phyloP scores from a whole-genome alignment of 192 early-diverging fungal species.

The Coemansia aciculifera region DNA sequence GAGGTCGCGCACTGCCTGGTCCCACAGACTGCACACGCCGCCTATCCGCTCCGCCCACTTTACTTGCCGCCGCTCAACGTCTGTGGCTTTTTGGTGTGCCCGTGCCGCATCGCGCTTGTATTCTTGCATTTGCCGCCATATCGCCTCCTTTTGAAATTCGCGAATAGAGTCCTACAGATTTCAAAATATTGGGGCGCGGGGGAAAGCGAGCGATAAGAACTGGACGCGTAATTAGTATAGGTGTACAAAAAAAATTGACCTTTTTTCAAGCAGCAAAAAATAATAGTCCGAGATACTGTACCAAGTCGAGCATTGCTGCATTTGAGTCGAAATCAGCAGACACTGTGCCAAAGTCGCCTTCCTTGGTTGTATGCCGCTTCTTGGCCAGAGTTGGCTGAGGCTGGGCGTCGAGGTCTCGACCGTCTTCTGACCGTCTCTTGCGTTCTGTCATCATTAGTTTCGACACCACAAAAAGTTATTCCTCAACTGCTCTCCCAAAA shows the following conservation, averaged over 20 bases:
- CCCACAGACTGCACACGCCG: slow-evolving; percentile 55
- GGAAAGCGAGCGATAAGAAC: not conserved
- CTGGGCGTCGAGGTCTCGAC: slow-evolving; percentile 44
- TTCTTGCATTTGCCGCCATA: slow-evolving; percentile 67
- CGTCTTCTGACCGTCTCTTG: slow-evolving; percentile 54
- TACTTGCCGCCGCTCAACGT: slow-evolving; percentile 53
- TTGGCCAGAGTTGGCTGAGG: slow-evolving; percentile 46
- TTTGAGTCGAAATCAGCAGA: slow-evolving; percentile 49
- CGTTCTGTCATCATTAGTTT: slow-evolving; percentile 52
- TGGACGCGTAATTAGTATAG: not conserved
- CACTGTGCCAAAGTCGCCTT: slow-evolving; percentile 33
- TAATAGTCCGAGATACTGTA: slow-evolving; percentile 20
- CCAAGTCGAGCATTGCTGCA: slow-evolving; percentile 50
- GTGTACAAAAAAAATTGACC: not conserved
- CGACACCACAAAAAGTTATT: not conserved
- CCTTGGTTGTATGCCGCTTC: slow-evolving; percentile 51
- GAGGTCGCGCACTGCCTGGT: slow-evolving; percentile 45
- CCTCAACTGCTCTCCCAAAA: not conserved
- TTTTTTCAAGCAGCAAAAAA: not conserved
- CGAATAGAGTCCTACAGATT: slow-evolving; percentile 45
- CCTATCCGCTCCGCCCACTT: slow-evolving; percentile 49
- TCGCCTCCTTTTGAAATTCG: slow-evolving; percentile 67
- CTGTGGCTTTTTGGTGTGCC: slow-evolving; percentile 46
- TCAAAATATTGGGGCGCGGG: not conserved
- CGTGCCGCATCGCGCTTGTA: slow-evolving; percentile 61